A percentile compares a stretch with the other conserved stretches of the same genome.
Evolutionary conservation across 2,329 filamentous ascomycete genomes (phyloP).

Genomic region (Hypoxylon sp.): DNA sequence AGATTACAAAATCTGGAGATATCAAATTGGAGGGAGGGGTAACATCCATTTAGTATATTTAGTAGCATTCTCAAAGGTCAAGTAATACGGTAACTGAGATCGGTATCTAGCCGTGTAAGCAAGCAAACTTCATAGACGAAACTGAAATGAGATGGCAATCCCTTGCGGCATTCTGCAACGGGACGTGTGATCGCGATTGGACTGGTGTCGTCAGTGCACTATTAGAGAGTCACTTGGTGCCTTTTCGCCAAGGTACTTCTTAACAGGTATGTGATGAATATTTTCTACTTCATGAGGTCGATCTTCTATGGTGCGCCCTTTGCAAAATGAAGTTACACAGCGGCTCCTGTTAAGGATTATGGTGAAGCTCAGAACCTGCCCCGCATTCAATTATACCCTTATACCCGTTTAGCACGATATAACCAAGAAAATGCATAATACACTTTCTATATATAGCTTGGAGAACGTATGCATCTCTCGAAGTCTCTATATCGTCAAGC

Average conservation of each 20-base stretch:
- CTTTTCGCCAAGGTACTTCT: background rate
- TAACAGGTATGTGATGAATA: background rate
- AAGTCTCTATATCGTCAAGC: slow-evolving; percentile 4
- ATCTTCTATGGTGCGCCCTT: background rate
- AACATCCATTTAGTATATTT: background rate
- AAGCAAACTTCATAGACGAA: background rate
- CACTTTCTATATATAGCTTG: background rate
- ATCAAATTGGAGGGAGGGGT: slow-evolving; percentile 12
- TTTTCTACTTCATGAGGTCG: background rate
- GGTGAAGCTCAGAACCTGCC: slow-evolving; percentile 3
- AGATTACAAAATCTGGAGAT: background rate
- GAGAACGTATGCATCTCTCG: background rate
- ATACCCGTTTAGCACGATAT: background rate
- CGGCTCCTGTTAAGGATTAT: slow-evolving; percentile 1
- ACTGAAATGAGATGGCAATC: background rate
- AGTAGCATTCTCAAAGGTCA: background rate
- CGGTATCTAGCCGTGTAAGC: slow-evolving; percentile 5
- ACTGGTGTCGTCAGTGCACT: background rate
- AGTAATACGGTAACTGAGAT: slow-evolving; percentile 7
- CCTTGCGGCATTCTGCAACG: background rate
- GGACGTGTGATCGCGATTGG: no score
- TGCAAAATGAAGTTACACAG: background rate
- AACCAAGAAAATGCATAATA: background rate
- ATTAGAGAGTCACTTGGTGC: background rate
- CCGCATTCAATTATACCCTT: background rate